Evolutionary conservation across 129 eudicot genomes (phyloP).

Genomic region (Helianthus tuberosus): DNA sequence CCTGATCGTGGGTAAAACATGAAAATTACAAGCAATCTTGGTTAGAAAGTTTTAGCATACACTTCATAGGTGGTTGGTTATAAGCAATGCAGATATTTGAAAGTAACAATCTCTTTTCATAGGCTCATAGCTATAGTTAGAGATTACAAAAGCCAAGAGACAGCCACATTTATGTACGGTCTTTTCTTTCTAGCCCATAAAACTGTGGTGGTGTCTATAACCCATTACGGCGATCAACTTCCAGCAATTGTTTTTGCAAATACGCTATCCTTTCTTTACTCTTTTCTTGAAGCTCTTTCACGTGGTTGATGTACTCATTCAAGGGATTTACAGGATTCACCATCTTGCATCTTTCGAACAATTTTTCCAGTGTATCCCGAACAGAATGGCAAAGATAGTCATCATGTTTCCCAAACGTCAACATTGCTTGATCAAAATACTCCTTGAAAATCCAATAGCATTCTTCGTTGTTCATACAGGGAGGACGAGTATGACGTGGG

Average conservation of each 20-base stretch:
- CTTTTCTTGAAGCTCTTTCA: slow-evolving; percentile 46
- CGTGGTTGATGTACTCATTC: slow-evolving; percentile 27
- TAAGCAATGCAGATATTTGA: too few species aligned
- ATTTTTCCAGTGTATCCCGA: slow-evolving; percentile 24
- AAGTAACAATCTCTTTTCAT: too few species aligned
- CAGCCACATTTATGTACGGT: too few species aligned
- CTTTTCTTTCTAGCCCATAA: too few species aligned
- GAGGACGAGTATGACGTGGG: not conserved
- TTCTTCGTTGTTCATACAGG: not conserved
- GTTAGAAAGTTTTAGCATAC: too few species aligned
- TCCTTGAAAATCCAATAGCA: slow-evolving; percentile 41
- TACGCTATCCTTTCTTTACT: slow-evolving; percentile 25
- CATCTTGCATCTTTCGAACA: slow-evolving; percentile 37
- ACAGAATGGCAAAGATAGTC: not conserved
- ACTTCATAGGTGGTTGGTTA: too few species aligned
- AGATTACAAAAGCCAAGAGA: too few species aligned
- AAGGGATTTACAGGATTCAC: slow-evolving; percentile 28
- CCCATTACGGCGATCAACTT: not conserved
- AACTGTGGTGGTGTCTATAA: not conserved
- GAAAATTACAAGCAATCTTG: too few species aligned
- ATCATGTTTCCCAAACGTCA: slow-evolving; percentile 36
- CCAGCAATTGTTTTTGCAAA: slow-evolving; percentile 12
- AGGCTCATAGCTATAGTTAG: too few species aligned
- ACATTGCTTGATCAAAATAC: slow-evolving; percentile 36
- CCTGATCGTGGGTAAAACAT: too few species aligned